A percentile compares a stretch with the other conserved stretches of the same genome.
Evolutionary conservation across 139 green algal species (phyloP).

Genomic region (Yamagishiella unicocca): DNA sequence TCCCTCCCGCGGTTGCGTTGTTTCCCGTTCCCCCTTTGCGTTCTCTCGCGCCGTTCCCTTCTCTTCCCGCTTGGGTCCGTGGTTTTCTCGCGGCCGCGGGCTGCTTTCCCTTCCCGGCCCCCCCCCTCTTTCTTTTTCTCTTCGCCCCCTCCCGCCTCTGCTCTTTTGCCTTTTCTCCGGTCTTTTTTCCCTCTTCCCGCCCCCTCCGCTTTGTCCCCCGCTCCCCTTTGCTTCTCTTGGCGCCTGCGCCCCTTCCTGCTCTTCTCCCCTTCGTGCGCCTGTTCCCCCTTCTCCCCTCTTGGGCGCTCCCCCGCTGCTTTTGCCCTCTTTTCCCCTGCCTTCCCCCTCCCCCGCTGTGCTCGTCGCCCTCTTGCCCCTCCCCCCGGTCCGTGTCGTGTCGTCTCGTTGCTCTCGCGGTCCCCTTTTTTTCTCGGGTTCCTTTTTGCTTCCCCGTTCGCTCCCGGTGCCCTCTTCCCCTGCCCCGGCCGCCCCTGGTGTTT

Average conservation of each 20-base stretch:
- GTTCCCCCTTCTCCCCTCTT: neutral
- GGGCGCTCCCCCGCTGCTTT: neutral
- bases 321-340: neutral
- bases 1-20: too few relatives aligned
- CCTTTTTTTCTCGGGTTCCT: neutral
- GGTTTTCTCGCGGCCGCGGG: neutral
- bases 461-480: neutral
- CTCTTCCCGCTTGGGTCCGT: neutral
- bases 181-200: neutral
- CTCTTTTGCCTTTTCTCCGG: neutral
- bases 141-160: neutral
- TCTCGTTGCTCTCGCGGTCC: neutral
- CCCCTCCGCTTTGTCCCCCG: neutral
- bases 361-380: neutral
- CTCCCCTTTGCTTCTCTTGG: neutral
- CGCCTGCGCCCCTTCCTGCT: too few relatives aligned
- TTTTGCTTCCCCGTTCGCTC: neutral
- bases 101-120: neutral
- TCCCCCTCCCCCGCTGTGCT: neutral
- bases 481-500: neutral
- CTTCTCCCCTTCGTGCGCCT: neutral
- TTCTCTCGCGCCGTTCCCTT: neutral
- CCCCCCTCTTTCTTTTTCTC: constrained; percentile 10
- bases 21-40: neutral
- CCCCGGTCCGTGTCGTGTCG: neutral